These are phyloP conservation scores for Daedaleopsis sinensis DNA, from an alignment of 768 basidiomycete genomes.

Conservation along the genomic window DNA sequence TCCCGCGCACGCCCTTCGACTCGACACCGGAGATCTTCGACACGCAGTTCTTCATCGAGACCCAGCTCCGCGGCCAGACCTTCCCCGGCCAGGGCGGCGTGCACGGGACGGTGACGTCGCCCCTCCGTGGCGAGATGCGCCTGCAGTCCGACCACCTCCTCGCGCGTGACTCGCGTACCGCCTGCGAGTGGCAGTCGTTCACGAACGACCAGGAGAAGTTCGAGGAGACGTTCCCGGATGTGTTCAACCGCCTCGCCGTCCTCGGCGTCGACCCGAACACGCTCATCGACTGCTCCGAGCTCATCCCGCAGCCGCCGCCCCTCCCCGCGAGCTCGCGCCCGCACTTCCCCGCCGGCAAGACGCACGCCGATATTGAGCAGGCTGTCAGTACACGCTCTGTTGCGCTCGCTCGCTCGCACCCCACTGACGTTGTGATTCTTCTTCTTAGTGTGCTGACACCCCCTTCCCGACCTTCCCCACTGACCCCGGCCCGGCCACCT, in stretches of 20 bases:
- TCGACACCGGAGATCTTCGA: constrained; percentile 25
- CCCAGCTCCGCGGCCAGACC: constrained; percentile 25
- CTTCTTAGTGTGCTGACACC: constrained; percentile 7
- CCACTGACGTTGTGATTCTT: not conserved
- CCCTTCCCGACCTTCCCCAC: constrained; percentile 20
- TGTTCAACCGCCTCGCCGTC: constrained; percentile 27
- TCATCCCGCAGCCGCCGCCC: constrained; percentile 1
- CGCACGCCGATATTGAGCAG: constrained; percentile 23
- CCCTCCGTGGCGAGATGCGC: constrained; percentile 45
- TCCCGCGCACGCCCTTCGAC: constrained; percentile 31
- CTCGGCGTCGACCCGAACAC: constrained; percentile 25
- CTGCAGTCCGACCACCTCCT: constrained; percentile 44
- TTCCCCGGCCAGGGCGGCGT: constrained; percentile 39
- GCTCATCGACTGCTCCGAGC: constrained; percentile 7
- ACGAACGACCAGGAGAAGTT: constrained; percentile 29
- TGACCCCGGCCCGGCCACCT: constrained; percentile 34
- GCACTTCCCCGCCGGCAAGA: constrained; percentile 24
- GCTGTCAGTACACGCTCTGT: constrained; percentile 14
- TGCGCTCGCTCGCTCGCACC: no score
- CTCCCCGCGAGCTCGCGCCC: constrained; percentile 3
- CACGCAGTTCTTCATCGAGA: constrained; percentile 29
- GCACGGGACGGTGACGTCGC: constrained; percentile 43
- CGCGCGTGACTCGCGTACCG: constrained; percentile 43
- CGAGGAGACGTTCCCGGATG: not conserved
- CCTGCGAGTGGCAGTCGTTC: constrained; percentile 51